Evolutionary conservation across 2,329 filamentous ascomycete genomes (phyloP).

Genomic region (Torrubiella hemipterigena): DNA sequence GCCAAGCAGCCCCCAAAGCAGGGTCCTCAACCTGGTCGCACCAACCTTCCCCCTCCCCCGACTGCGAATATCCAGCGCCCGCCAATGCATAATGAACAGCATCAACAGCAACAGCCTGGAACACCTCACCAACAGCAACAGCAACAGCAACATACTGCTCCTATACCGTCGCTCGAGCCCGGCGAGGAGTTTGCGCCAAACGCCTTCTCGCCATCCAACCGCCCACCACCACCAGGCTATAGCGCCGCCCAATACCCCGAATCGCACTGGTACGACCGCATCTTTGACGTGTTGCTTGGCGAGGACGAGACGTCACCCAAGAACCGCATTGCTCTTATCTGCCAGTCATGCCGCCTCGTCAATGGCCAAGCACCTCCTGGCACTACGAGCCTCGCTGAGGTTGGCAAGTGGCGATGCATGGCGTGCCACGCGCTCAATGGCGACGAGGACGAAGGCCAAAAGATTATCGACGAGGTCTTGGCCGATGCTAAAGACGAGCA

Average conservation of each 20-base stretch:
- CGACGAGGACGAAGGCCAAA: constrained; percentile 61
- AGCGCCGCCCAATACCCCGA: constrained; percentile 19
- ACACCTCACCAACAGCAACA: neutral
- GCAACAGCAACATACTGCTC: constrained; percentile 1
- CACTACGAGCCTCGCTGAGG: constrained; percentile 59
- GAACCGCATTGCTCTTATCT: constrained; percentile 84
- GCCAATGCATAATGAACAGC: too few relatives aligned
- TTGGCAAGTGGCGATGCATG: constrained; percentile 83
- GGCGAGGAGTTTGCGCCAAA: constrained; percentile 64
- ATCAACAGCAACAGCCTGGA: constrained; percentile 4
- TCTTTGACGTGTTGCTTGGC: constrained; percentile 82
- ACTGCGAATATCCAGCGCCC: constrained; percentile 49
- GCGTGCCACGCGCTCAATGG: constrained; percentile 77
- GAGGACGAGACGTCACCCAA: constrained; percentile 90
- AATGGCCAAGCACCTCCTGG: constrained; percentile 95
- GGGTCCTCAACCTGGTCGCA: constrained; percentile 22
- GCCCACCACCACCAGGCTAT: constrained; percentile 12
- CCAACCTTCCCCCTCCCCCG: constrained; percentile 42
- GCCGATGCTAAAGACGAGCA: constrained; percentile 6
- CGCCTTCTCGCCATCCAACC: constrained; percentile 41
- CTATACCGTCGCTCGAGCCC: constrained; percentile 19
- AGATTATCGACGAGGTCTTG: constrained; percentile 57
- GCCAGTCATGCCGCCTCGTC: constrained; percentile 68
- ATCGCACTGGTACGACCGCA: constrained; percentile 83
- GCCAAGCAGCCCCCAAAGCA: constrained; percentile 11